phyloP scores from a whole-genome alignment of 2,329 filamentous ascomycete species.

The Nemania bipapillata region DNA sequence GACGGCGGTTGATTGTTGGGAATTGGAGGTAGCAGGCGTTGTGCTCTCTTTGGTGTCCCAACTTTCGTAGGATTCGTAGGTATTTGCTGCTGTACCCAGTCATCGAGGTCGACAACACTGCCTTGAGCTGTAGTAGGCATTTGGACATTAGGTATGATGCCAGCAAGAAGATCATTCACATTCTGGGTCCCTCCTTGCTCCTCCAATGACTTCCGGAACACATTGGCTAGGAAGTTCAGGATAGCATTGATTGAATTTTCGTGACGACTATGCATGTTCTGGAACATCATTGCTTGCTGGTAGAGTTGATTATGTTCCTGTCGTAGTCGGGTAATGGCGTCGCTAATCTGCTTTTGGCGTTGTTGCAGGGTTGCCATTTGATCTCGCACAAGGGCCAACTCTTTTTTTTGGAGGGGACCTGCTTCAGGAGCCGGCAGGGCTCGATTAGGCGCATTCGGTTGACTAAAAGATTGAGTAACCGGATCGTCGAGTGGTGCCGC shows the following conservation, averaged over 20 bases:
- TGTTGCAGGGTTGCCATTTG: slow-evolving; percentile 85
- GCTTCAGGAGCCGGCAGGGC: slow-evolving; percentile 58
- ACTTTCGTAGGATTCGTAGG: slow-evolving; percentile 54
- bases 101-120: slow-evolving; percentile 70
- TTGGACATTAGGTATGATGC: slow-evolving; percentile 71
- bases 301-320: slow-evolving; percentile 89
- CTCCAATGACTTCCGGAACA: slow-evolving; percentile 93
- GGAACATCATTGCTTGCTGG: slow-evolving; percentile 87
- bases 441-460: slow-evolving; percentile 47
- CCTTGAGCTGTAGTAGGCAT: slow-evolving; percentile 62
- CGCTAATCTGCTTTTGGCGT: slow-evolving; percentile 86
- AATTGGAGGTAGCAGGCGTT: slow-evolving; percentile 66
- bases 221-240: slow-evolving; percentile 92
- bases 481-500: slow-evolving; percentile 56
- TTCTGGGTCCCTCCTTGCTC: slow-evolving; percentile 80
- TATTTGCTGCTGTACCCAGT: slow-evolving; percentile 63
- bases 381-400: slow-evolving; percentile 79
- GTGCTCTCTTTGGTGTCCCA: slow-evolving; percentile 62
- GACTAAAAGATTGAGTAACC: slow-evolving; percentile 55
- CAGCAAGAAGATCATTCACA: slow-evolving; percentile 84
- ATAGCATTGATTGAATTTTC: slow-evolving; percentile 99
- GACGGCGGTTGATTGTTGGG: slow-evolving; percentile 54
- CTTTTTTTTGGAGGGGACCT: slow-evolving; percentile 71
- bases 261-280: slow-evolving; percentile 92
- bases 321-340: slow-evolving; percentile 80